phyloP scores from a whole-genome alignment of 139 green algal species.

The Coelastrella sp. region DNA sequence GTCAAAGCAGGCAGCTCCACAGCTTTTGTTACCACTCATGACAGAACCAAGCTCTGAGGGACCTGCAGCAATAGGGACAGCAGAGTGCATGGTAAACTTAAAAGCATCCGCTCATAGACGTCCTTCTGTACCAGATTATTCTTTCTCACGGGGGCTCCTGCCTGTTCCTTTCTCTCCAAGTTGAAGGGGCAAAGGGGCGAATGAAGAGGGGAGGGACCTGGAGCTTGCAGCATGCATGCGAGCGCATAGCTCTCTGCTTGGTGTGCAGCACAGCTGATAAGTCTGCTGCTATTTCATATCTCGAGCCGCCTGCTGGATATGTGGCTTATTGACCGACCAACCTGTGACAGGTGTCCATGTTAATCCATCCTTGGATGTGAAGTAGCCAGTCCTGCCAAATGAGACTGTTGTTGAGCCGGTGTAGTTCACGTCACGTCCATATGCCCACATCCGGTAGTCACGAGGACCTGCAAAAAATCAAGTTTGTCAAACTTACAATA shows the following conservation, averaged over 20 bases:
- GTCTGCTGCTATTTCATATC: background rate
- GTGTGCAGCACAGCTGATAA: too few species aligned
- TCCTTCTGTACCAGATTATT: too few species aligned
- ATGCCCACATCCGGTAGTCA: constrained; percentile 1
- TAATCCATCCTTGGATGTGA: background rate
- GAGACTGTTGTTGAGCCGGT: background rate
- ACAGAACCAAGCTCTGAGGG: background rate
- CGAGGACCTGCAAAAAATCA: background rate
- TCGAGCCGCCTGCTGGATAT: too few species aligned
- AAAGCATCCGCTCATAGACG: too few species aligned
- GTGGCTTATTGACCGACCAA: background rate
- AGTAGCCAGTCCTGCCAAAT: background rate
- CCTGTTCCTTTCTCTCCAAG: too few species aligned
- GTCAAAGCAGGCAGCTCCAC: background rate
- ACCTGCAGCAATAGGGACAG: background rate
- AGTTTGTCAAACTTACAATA: too few species aligned
- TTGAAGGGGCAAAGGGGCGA: too few species aligned
- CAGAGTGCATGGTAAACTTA: too few species aligned
- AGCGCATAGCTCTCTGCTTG: too few species aligned
- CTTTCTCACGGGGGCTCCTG: too few species aligned
- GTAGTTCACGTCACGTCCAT: background rate
- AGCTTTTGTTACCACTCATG: background rate
- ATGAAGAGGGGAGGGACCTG: too few species aligned
- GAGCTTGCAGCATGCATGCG: too few species aligned
- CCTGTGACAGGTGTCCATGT: background rate